Evolutionary conservation across 345 rosid genomes (phyloP), one percentile per base, ranked within the genome.

Genomic region (Eucalyptus shirleyi): DNA sequence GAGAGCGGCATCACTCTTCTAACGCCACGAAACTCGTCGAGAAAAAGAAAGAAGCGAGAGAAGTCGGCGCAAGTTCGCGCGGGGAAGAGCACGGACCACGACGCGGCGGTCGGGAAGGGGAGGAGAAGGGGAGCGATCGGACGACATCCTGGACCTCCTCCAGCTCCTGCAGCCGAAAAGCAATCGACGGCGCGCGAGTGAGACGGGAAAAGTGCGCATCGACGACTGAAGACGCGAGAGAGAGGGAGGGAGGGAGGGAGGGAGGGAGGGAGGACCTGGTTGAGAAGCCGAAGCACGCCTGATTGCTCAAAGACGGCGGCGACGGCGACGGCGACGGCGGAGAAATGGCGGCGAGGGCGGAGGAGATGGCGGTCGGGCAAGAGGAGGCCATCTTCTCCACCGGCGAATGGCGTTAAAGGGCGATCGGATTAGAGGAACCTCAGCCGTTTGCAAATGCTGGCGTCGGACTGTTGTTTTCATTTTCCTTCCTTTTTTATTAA

Each of bases 131-230:
- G 92, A 90, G 87, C 90, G 93, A 30, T 94, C 92, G 51, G 95
- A 93, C 40, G 96, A 93, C 96, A 96, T 95, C 88, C 87, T 91
- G 83, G 89, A 77, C 90, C 96, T 94, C 95, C 89, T 37, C 85
- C 85, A 77, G 37, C 55, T 67, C 34, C 56, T 34, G 85, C 56
- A 26, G 77, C 18, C 28, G 16, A 34, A 88, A 80, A 50, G 49
- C 53, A 37, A 34, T 8, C 85, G 47, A 77, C 47, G 15, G 85
- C 24, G 30, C 30, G 30, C 30, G 47, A 77, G 85, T 77, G 47
- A 77, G 85, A 12, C 85, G 1, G 85, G 85, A 40, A 40, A 77
- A 77, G 85, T 40, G 85, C 85, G 85, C 0, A 77, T 77, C 47
- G 17, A 16, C 47, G 16, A 40, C 47, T 40, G 85, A 6, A 77